Evolutionary conservation across 768 basidiomycete species (phyloP).

Genomic region (Tubosaeta brunneosetosa): DNA sequence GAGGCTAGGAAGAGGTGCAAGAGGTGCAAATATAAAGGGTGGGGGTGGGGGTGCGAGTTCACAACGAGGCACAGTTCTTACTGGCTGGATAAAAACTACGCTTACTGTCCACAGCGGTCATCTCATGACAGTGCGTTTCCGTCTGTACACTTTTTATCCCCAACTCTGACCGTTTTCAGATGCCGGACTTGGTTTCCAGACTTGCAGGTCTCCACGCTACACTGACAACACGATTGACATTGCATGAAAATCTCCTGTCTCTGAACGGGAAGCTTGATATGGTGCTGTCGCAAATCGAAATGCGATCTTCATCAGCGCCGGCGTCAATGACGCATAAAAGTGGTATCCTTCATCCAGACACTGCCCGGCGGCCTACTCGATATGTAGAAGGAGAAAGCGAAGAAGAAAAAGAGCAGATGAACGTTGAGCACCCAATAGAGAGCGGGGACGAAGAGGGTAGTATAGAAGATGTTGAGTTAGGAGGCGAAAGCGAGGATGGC

Average conservation of each 20-base stretch:
- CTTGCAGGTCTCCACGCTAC: constrained; percentile 82
- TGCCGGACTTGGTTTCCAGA: constrained; percentile 87
- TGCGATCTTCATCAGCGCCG: constrained; percentile 72
- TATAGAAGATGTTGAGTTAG: constrained; percentile 73
- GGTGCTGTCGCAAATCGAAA: constrained; percentile 89
- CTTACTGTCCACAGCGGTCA: constrained; percentile 84
- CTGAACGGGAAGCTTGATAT: constrained; percentile 90
- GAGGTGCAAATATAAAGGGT: constrained; percentile 69
- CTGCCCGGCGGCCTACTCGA: constrained; percentile 39
- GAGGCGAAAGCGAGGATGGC: constrained; percentile 54
- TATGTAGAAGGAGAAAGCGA: constrained; percentile 84
- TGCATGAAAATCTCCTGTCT: constrained; percentile 81
- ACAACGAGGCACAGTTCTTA: constrained; percentile 65
- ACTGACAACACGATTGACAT: constrained; percentile 68
- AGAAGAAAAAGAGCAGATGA: constrained; percentile 56
- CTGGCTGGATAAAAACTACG: constrained; percentile 77
- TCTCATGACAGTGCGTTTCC: constrained; percentile 79
- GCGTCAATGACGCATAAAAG: constrained; percentile 45
- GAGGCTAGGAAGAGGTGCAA: constrained; percentile 70
- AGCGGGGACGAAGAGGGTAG: constrained; percentile 68
- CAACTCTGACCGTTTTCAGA: constrained; percentile 41
- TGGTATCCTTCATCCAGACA: constrained; percentile 34
- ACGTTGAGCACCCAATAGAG: constrained; percentile 57
- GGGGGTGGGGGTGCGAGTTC: constrained; percentile 76
- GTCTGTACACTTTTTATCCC: background rate